Base-by-base conservation (phyloP, 1,284 basidiomycete genomes). In the Leucoagaricus sp. region DNA sequence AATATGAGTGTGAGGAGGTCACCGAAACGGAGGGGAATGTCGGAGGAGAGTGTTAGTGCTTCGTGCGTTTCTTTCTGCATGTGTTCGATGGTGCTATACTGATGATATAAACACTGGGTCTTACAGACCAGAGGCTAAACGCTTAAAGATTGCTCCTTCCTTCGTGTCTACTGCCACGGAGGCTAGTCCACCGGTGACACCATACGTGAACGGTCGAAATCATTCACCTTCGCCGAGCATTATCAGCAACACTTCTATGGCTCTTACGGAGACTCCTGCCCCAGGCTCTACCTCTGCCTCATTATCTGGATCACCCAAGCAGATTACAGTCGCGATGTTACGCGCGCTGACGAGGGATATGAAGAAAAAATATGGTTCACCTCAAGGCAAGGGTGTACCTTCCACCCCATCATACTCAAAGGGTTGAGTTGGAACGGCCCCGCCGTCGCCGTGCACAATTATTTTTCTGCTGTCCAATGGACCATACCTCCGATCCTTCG, bases 321-420 rank as follows among this genome's bases (percentile, higher is more conserved):
- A 73, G 15, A 78, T 89, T 19, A 89, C 86, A 1, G 72, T 83
- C 25, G 81, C 83, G n/a, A 89, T 89, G 87, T 69, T 89, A 44
- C 81, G 85, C 49, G 83, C 83, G 1, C 67, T 89, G 60, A 84
- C 87, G 26, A 79, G 75, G 58, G 80, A 85, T 65, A 69, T 89
- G 53, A 81, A 85, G 63, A 76, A 77, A 64, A 83, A 78, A 65
- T 85, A 84, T 40, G 55, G 38, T 7, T 57, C 55, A 12, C 7
- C 21, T 23, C 13, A 26, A 3, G 31, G 31, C 19, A 55, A 41
- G 25, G 25, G n/a, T 25, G 21, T 21, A 21, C 46, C 46, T 40
- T 48, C 8, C 23, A 42, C 31, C n/a, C 38, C 31, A 9, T 53
- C 34, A 12, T 50, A 15, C n/a, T n/a, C n/a, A n/a, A n/a, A n/a